Base-by-base conservation (phyloP, 192 early-diverging fungal genomes). In the Coemansia erecta region DNA sequence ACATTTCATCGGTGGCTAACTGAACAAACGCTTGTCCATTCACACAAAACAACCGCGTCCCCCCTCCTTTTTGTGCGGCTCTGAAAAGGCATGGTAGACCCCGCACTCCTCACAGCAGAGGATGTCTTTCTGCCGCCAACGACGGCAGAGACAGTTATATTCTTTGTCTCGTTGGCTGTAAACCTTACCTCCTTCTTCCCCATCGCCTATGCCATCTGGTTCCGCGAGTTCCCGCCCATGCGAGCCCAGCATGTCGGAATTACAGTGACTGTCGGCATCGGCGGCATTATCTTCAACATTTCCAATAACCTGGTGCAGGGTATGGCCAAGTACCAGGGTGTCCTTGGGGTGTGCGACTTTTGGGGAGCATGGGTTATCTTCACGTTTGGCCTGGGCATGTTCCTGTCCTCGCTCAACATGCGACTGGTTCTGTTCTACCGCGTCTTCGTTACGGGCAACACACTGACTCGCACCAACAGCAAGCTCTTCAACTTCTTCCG, bases 201-300 rank as follows among this genome's bases (percentile, higher is more conserved):
- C 8, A 56, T 72, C 23, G 9, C 31, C n/a, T 72, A 72, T 72
- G 63, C 64, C 13, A 53, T 66, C 23, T 41, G 45, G 35, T 72
- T 58, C 60, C 59, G 70, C 11, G 40, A n/a, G 22, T 72, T 62
- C 39, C 70, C 70, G 41, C 70, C 70, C 24, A 72, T 72, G 64
- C 51, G 58, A 15, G 70, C 70, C 19, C 70, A 72, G 60, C 70
- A 72, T 63, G 70, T 72, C 39, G 70, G 64, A 8, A 72, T 72
- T 60, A 72, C 70, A 15, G 64, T 61, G 15, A 43, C 37, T 8
- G 61, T 66, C 22, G 64, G 70, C 33, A 42, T 66, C 3, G 70
- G 70, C 10, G 55, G 70, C 4, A 62, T 72, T n/a, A 63, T 72
- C 22, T 72, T 72, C 43, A 72, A 62, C 21, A 62, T 72, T 9